Evolutionary conservation across 202 grass and related monocot species (phyloP).

Genomic region (Carex arenaria): DNA sequence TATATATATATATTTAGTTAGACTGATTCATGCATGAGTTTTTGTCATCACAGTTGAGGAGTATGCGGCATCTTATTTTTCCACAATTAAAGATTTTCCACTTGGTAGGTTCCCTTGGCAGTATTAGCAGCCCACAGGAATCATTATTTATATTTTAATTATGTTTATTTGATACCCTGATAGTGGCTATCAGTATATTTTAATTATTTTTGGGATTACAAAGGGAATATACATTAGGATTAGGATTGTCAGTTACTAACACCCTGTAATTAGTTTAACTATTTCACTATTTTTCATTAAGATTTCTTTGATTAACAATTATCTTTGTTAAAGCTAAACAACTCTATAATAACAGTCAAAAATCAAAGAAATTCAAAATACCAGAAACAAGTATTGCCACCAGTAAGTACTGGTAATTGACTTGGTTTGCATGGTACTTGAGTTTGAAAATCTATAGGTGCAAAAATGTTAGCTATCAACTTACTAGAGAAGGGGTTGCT

Average conservation of each 20-base stretch:
- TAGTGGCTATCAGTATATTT: not conserved
- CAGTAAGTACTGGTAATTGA: not conserved
- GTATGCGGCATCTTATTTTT: not conserved
- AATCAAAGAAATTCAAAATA: not conserved
- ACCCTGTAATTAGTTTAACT: not conserved
- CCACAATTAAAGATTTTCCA: slow-evolving; percentile 6
- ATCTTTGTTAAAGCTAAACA: not conserved
- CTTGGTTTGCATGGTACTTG: not conserved
- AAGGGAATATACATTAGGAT: not conserved
- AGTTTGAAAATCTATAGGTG: not conserved
- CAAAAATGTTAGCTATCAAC: not conserved
- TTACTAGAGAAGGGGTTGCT: not conserved
- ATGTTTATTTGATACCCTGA: not conserved
- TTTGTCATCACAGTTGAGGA: not conserved
- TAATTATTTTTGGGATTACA: not conserved
- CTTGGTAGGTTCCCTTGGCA: slow-evolving; percentile 5
- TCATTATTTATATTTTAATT: not conserved
- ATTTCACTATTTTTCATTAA: not conserved
- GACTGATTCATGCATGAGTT: slow-evolving; percentile 7
- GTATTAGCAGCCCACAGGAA: not conserved
- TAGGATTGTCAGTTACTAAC: not conserved
- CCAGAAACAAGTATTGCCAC: not conserved
- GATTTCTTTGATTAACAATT: not conserved
- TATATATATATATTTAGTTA: not conserved
- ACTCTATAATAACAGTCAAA: not conserved